Base-by-base conservation (phyloP, 2,329 filamentous ascomycete genomes). In the Xylariaceae sp. region DNA sequence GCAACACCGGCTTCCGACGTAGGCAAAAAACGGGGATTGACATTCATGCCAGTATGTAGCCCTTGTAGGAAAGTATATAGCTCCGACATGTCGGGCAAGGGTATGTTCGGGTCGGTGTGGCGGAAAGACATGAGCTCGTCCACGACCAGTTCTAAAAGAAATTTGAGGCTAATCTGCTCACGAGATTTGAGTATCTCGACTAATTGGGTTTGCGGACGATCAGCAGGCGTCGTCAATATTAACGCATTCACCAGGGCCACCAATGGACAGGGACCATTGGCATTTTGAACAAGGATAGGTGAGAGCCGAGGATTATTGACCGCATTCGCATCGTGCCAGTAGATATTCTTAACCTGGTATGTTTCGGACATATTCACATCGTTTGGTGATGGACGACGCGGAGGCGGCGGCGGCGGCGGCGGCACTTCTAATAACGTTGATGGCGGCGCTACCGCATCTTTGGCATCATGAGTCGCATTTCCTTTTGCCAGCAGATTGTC, bases 21-120 rank as follows among this genome's bases (percentile, higher is more conserved):
- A 1, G 89, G 80, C 6, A 95, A 79, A 60, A 96, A 94, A 26
- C 88, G 84, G 2, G 94, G 94, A 61, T 99, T 99, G 54, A 97
- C 92, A 65, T 97, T 99, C 89, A 99, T 96, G 39, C 94, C 94
- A 0, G 91, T 97, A 64, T 96, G 90, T 2, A 99, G 75, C 44
- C 89, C 88, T 54, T 94, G 83, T 2, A 99, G 76, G 66, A 99
- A 99, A 5, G 80, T 79, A 69, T 96, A 95, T 1, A 99, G 77
- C 56, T 96, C 91, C 37, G 86, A 81, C 7, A 97, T 87, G 68
- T 97, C 94, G 0, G 92, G 92, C 29, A 97, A 73, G 12, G 83
- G 75, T 1, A 79, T 79, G 35, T 85, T 81, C 2, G 74, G 71
- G 47, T 82, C 81, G 0, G 82, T 85, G 50, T 87, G 77, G 50